Evolutionary conservation across 768 basidiomycete genomes (phyloP).

Genomic region (Macrocybe gigantea): DNA sequence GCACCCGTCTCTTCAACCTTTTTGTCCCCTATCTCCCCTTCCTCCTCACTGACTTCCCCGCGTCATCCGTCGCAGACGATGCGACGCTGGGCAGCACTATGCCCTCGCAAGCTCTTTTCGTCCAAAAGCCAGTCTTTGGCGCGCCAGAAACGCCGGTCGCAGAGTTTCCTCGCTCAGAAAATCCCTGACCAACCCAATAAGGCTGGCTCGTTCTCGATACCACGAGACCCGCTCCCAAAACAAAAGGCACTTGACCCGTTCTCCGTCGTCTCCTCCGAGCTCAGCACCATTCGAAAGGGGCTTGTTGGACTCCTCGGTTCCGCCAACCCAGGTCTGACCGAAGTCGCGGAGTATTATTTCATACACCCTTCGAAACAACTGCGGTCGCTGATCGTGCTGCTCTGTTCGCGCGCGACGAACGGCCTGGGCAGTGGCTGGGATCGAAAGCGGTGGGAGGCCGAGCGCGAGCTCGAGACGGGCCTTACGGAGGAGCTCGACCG

Average conservation of each 20-base stretch:
- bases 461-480: constrained; percentile 49
- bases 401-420: constrained; percentile 91
- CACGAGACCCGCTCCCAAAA: constrained; percentile 15
- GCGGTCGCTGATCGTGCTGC: constrained; percentile 81
- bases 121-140: constrained; percentile 13
- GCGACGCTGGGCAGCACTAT: constrained; percentile 4
- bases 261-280: constrained; percentile 64
- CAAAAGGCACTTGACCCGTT: constrained; percentile 53
- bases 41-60: constrained; percentile 5
- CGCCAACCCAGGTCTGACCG: constrained; percentile 81
- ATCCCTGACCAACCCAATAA: constrained; percentile 17
- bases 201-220: constrained; percentile 20
- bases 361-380: constrained; percentile 85
- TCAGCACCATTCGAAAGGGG: constrained; percentile 62
- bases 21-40: constrained; percentile 3
- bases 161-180: constrained; percentile 37
- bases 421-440: constrained; percentile 71
- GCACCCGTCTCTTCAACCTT: constrained; percentile 4
- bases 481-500: constrained; percentile 61
- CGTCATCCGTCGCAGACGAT: constrained; percentile 13
- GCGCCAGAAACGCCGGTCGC: constrained; percentile 26
- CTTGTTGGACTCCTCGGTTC: constrained; percentile 79
- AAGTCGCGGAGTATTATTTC: constrained; percentile 92
- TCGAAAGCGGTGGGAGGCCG: constrained; percentile 52
- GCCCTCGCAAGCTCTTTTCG: constrained; percentile 1